Base-by-base conservation (phyloP, 179 eudicot species). In the Silene vulgaris region DNA sequence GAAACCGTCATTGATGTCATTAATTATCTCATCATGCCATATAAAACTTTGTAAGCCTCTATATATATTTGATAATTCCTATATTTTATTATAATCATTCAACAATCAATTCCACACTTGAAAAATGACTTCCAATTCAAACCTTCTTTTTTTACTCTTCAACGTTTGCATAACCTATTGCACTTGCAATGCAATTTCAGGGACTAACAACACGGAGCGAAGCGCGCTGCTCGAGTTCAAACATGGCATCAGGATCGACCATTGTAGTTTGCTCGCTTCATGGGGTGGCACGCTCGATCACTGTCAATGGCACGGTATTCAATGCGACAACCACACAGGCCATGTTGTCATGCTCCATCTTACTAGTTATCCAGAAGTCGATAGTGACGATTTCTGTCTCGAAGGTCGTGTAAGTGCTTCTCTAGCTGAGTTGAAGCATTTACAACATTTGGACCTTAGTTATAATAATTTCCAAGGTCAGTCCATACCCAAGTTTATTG, bases 401-500 rank as follows among this genome's bases (percentile, higher is more conserved):
- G 12, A 43, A 5, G 83, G 85, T 74, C 67, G 17, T 0, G 19
- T 85, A 3, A 62, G 84, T 74, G 54, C 52, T 48, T 80, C 80
- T 8, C 73, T 85, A 65, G 78, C 73, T 35, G 79, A 77, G 26
- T 28, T 85, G 13, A 23, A 71, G 65, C 64, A 75, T 30, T 60
- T 85, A 5, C 11, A 5, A 0, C n/a, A 79, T 29, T 68, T 85
- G 11, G 81, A 80, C 72, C 78, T 85, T 11, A 74, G 80, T 59
- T 37, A 9, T 29, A 80, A 75, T 29, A 0, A 75, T 35, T 75
- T 80, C 52, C 12, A 2, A 8, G 70, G 23, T 54, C 74, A 1
- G 75, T 79, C 72, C 54, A 40, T 79, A 78, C 76, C 86, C 72
- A 19, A 73, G 69, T 40, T 79, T 80, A 50, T 80, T 29, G 80